Evolutionary conservation across 352 stramenopile species (phyloP).

Genomic region (Phytophthora macrochlamydospora): DNA sequence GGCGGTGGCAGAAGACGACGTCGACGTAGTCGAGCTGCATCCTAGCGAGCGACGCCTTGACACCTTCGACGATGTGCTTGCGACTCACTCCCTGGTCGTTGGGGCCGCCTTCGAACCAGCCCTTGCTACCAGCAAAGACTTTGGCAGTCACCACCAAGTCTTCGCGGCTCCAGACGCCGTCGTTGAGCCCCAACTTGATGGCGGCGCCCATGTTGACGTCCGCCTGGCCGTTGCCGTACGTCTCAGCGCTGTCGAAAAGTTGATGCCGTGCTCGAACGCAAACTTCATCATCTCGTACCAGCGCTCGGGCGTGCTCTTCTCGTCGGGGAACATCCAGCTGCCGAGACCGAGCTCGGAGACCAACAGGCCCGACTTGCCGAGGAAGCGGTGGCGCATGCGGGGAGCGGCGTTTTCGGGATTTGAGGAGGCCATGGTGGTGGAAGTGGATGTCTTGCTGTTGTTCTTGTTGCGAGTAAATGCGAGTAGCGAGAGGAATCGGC

Average conservation of each 20-base stretch:
- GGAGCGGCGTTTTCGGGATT: not conserved
- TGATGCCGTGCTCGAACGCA: conserved; percentile 43
- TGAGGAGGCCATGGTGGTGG: conserved; percentile 2
- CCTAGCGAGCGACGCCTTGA: conserved; percentile 37
- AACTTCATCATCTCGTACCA: conserved; percentile 31
- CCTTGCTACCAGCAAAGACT: conserved; percentile 32
- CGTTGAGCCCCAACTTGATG: conserved; percentile 35
- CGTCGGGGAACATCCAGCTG: conserved; percentile 27
- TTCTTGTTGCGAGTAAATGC: no score
- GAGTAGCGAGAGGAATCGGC: no score
- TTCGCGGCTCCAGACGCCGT: conserved; percentile 31
- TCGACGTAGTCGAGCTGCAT: conserved; percentile 15
- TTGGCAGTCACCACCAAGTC: conserved; percentile 59
- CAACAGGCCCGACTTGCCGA: conserved; percentile 30
- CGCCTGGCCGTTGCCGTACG: conserved; percentile 29
- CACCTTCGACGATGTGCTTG: conserved; percentile 58
- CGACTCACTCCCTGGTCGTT: conserved; percentile 40
- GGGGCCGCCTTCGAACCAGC: conserved; percentile 13
- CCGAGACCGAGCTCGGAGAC: conserved; percentile 30
- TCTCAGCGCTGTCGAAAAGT: conserved; percentile 57
- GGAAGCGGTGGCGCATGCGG: conserved; percentile 37
- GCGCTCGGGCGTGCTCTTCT: conserved; percentile 27
- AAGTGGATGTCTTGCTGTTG: not conserved
- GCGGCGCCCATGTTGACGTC: conserved; percentile 38
- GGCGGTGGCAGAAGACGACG: no score